phyloP scores from a whole-genome alignment of 2,329 filamentous ascomycete genomes.

The Lecanicillium sp. region DNA sequence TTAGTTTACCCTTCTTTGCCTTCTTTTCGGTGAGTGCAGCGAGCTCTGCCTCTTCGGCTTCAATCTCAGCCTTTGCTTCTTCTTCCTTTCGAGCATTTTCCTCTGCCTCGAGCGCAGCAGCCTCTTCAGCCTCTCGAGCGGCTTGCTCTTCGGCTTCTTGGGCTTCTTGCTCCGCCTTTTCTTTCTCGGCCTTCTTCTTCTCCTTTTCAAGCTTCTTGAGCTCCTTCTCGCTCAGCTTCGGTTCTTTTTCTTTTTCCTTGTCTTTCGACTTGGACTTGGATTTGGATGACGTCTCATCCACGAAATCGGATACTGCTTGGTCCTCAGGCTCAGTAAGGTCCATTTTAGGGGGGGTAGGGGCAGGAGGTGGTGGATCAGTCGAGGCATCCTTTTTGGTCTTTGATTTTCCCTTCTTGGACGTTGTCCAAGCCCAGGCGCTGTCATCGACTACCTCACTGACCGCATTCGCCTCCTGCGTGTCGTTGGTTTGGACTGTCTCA shows the following conservation, averaged over 20 bases:
- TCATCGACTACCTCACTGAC: conserved; percentile 29
- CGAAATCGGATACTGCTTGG: conserved; percentile 26
- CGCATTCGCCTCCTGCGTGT: conserved; percentile 34
- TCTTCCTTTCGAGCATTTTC: conserved; percentile 19
- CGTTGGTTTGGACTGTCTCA: conserved; percentile 37
- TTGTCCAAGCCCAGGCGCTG: conserved; percentile 35
- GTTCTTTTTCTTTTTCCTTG: conserved; percentile 32
- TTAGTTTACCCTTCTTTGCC: conserved; percentile 36
- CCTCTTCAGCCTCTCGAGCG: conserved; percentile 21
- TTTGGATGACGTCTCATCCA: conserved; percentile 22
- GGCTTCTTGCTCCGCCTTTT: conserved; percentile 18
- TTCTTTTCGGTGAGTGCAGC: conserved; percentile 38
- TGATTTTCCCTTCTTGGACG: conserved; percentile 35
- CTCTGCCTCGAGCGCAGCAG: conserved; percentile 17
- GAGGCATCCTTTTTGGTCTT: conserved; percentile 29
- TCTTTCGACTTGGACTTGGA: conserved; percentile 35
- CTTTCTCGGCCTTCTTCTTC: conserved; percentile 32
- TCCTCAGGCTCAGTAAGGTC: conserved; percentile 32
- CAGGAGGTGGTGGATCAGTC: conserved; percentile 35
- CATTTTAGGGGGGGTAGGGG: conserved; percentile 38
- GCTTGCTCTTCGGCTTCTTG: conserved; percentile 18
- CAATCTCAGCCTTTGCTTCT: conserved; percentile 15
- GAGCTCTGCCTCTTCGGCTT: conserved; percentile 28
- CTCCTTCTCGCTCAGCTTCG: conserved; percentile 41
- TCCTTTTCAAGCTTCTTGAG: conserved; percentile 42